Conservation (phyloP, 179 eudicot species). For the Amaranthus tricolor region DNA sequence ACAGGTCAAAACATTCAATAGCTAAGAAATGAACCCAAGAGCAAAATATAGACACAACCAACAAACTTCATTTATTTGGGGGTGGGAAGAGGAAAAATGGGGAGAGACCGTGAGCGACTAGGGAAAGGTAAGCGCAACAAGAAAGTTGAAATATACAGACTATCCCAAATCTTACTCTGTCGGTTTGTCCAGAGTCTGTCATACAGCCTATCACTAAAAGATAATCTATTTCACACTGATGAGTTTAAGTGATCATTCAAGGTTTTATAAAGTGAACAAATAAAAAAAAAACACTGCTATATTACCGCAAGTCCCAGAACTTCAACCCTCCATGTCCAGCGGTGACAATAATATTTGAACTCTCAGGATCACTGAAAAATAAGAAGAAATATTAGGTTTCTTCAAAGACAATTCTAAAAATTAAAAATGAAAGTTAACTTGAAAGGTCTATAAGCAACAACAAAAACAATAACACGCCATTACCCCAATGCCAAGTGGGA, state of each 20-base stretch:
- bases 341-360: slow-evolving; percentile 67
- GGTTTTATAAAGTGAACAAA: background rate
- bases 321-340: slow-evolving; percentile 83
- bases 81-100: background rate
- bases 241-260: background rate
- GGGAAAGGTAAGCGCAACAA: background rate
- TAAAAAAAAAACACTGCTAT: slow-evolving; percentile 5
- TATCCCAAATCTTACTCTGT: background rate
- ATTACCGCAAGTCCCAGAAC: slow-evolving; percentile 96
- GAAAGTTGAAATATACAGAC: background rate
- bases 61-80: background rate
- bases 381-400: background rate
- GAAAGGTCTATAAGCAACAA: background rate
- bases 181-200: background rate
- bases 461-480: background rate
- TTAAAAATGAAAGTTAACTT: background rate
- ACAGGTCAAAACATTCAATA: background rate
- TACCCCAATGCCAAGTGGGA: too few species aligned
- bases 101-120: background rate
- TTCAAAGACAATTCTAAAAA: slow-evolving; percentile 5
- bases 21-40: background rate
- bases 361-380: slow-evolving; percentile 59
- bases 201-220: background rate
- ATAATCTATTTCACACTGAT: background rate
- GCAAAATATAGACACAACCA: background rate